These are phyloP conservation scores for Kurtzmaniella quercitrusa DNA, from an alignment of 1,139 yeast genomes.

Conservation along the genomic window DNA sequence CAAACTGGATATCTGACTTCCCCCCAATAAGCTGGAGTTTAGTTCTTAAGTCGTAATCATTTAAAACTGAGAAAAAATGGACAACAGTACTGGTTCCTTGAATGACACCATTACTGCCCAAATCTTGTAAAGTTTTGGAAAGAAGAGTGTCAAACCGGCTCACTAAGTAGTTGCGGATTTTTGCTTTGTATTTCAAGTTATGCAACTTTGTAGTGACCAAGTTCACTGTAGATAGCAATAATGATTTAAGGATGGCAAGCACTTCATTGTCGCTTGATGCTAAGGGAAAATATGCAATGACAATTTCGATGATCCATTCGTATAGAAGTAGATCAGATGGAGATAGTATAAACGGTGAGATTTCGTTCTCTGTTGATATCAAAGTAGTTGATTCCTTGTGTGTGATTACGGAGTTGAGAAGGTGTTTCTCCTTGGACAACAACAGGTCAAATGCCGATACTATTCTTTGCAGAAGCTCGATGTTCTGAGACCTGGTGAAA, in stretches of 20 bases:
- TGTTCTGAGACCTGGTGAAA: conserved; percentile 3
- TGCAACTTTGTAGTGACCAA: conserved; percentile 27
- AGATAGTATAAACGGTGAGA: background rate
- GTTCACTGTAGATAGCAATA: conserved; percentile 29
- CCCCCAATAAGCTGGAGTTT: conserved; percentile 24
- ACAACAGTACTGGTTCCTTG: conserved; percentile 11
- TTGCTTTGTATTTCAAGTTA: conserved; percentile 21
- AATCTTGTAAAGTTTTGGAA: conserved; percentile 9
- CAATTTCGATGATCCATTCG: conserved; percentile 31
- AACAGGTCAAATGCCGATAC: conserved; percentile 27
- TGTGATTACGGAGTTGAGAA: conserved; percentile 17
- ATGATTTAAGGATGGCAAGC: conserved; percentile 23
- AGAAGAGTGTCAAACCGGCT: conserved; percentile 12
- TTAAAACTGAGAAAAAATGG: conserved; percentile 33
- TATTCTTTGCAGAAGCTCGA: conserved; percentile 16
- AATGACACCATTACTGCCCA: background rate
- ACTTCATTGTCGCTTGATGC: conserved; percentile 12
- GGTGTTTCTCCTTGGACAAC: conserved; percentile 23
- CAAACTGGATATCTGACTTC: conserved; percentile 25
- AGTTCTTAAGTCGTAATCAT: conserved; percentile 33
- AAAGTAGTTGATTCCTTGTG: background rate
- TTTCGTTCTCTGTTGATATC: background rate
- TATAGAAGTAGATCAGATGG: conserved; percentile 14
- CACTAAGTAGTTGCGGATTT: conserved; percentile 15
- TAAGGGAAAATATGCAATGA: conserved; percentile 21